Base-by-base conservation (phyloP, 169 alveolate species). In the Plasmodium gonderi region DNA sequence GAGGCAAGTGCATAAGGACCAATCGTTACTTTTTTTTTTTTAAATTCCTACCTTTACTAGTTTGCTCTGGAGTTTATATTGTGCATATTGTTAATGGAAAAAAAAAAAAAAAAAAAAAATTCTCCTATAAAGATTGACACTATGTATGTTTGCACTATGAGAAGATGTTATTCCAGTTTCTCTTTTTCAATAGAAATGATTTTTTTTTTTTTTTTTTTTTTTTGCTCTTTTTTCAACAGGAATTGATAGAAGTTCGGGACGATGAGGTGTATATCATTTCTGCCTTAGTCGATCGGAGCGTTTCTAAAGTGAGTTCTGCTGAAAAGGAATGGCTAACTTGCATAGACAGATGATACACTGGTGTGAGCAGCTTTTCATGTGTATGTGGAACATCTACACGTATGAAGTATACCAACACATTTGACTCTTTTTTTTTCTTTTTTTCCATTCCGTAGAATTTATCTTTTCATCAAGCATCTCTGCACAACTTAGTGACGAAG, bases 281-380 rank as follows among this genome's bases (percentile, higher is more conserved):
- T 1, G 96, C 95, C 2, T 80, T 94, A 31, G 96, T 94, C 29
- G 96, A 94, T 31, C 40, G 96, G 60, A 94, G 95, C 54, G 92
- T 94, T 65, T 91, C 95, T 1, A 94, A 94, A 79, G 89, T 91
- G 65, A 91, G 65, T 33, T 85, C 80, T 17, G 23, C 40, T 11
- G n/a, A 51, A 33, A 76, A 33, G 17, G 31, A 29, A 26, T 1
- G n/a, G 6, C 36, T 42, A 9, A 17, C 31, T 40, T 26, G n/a
- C 5, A 17, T 75, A 20, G 14, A 47, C 31, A 23, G 40, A 75
- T 75, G 40, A 75, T 75, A 3, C 49, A 75, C 42, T 11, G 8
- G 38, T 44, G 29, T 33, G 33, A 26, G 49, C 2, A 31, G 36
- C 20, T 60, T 23, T 8, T 6, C 3, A 5, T 17, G 29, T 78